A percentile compares a stretch with the other conserved stretches of the same genome.
These are phyloP conservation scores for Rhynchosporium secalis DNA, from an alignment of 2,329 filamentous ascomycete genomes.

Conservation along the genomic window DNA sequence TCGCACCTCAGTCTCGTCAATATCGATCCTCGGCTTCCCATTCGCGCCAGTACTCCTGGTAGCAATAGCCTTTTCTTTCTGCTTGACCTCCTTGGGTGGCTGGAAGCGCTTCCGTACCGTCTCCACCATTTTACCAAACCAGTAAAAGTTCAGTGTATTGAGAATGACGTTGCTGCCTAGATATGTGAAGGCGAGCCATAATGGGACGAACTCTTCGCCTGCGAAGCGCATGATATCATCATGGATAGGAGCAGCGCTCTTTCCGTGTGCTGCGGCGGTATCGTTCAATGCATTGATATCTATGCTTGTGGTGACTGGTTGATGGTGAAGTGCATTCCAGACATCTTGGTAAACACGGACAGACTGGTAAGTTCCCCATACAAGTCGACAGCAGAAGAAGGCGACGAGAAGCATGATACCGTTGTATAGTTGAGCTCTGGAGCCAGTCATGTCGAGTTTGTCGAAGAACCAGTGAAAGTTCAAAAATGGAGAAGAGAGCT, in stretches of 20 bases:
- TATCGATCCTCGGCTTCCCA: constrained; percentile 34
- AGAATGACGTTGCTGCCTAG: constrained; percentile 69
- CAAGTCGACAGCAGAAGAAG: constrained; percentile 75
- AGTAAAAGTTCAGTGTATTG: constrained; percentile 78
- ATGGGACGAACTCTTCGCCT: constrained; percentile 56
- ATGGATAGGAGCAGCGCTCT: constrained; percentile 34
- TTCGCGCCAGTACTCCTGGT: constrained; percentile 35
- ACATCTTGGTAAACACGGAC: constrained; percentile 70
- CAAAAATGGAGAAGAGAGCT: constrained; percentile 80
- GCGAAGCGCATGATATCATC: constrained; percentile 52
- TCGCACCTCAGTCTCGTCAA: constrained; percentile 39
- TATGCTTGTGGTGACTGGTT: constrained; percentile 39
- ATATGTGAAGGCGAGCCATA: constrained; percentile 71
- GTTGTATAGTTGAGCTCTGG: constrained; percentile 72
- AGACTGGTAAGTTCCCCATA: constrained; percentile 77
- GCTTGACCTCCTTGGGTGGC: constrained; percentile 44
- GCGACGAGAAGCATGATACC: constrained; percentile 69
- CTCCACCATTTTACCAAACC: constrained; percentile 85
- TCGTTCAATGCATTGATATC: constrained; percentile 40
- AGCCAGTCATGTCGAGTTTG: constrained; percentile 79
- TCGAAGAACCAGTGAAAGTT: constrained; percentile 94
- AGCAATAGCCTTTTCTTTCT: constrained; percentile 37
- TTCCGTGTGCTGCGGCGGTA: constrained; percentile 38
- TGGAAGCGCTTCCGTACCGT: constrained; percentile 76
- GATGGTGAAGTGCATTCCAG: constrained; percentile 55